Percentiles rank a stretch among this genome's conserved stretches.
phyloP scores from a whole-genome alignment of 306 rosid species.

The Cucumis cinereus region DNA sequence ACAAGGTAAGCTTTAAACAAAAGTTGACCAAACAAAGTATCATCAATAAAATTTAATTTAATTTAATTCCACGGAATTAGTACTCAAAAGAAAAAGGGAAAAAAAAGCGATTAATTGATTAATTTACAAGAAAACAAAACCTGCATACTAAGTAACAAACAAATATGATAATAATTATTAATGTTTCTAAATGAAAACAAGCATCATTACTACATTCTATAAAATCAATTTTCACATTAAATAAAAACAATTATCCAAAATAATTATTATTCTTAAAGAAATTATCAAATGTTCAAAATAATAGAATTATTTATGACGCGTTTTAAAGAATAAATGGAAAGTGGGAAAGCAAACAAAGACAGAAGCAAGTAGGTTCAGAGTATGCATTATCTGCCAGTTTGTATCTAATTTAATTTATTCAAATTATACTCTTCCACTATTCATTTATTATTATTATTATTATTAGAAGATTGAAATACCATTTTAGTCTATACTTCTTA shows the following conservation, averaged over 20 bases:
- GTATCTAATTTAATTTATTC: background rate
- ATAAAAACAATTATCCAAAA: background rate
- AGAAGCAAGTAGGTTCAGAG: background rate
- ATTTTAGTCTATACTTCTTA: too few species aligned
- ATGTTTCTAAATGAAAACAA: too few species aligned
- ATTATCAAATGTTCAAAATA: too few species aligned
- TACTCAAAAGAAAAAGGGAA: too few species aligned
- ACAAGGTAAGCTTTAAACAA: background rate
- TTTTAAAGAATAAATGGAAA: background rate
- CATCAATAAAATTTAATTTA: background rate
- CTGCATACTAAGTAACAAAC: background rate
- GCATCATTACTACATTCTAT: background rate
- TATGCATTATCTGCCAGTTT: conserved; percentile 7
- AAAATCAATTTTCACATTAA: background rate
- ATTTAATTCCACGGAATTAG: background rate
- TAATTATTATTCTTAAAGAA: too few species aligned
- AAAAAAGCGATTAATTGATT: background rate
- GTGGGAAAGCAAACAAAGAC: background rate
- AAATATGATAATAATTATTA: background rate
- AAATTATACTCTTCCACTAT: background rate
- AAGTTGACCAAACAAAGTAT: background rate
- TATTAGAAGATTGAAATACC: too few species aligned
- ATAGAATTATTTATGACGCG: background rate
- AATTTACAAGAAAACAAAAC: background rate
- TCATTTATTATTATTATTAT: background rate